Evolutionary conservation across 176 grass and related monocot genomes (phyloP).

Genomic region (Oryza australiensis): DNA sequence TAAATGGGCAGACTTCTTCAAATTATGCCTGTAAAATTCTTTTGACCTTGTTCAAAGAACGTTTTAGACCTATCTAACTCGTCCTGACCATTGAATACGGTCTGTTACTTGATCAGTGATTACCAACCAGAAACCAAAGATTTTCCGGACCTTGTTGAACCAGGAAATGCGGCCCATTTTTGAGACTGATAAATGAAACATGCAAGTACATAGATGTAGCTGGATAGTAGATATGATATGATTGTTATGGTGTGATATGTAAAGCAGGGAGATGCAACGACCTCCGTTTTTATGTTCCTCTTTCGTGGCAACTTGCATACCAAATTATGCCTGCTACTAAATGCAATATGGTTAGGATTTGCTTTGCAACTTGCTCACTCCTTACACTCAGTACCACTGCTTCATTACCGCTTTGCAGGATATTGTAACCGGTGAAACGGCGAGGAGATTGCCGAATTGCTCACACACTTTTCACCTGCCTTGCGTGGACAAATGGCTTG

Average conservation of each 20-base stretch:
- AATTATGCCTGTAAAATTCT: too few relatives aligned
- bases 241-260: background rate
- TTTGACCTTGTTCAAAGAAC: background rate
- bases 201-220: background rate
- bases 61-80: background rate
- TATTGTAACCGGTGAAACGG: slow-evolving; percentile 58
- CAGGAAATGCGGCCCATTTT: slow-evolving; percentile 10
- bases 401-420: slow-evolving; percentile 47
- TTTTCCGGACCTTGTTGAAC: slow-evolving; percentile 5
- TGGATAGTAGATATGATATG: slow-evolving; percentile 20
- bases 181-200: background rate
- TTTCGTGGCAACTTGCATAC: slow-evolving; percentile 17
- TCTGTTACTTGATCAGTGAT: background rate
- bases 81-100: background rate
- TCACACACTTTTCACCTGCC: slow-evolving; percentile 73
- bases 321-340: slow-evolving; percentile 38
- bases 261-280: slow-evolving; percentile 19
- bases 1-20: background rate
- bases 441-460: slow-evolving; percentile 64
- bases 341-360: slow-evolving; percentile 40
- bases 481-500: slow-evolving; percentile 86
- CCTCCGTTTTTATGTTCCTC: slow-evolving; percentile 14
- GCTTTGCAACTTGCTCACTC: background rate
- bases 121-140: background rate
- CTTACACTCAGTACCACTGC: background rate